Evolutionary conservation across 306 rosid genomes (phyloP), one percentile per base, ranked within the genome.

Genomic region (Pterocarpus santalinus): DNA sequence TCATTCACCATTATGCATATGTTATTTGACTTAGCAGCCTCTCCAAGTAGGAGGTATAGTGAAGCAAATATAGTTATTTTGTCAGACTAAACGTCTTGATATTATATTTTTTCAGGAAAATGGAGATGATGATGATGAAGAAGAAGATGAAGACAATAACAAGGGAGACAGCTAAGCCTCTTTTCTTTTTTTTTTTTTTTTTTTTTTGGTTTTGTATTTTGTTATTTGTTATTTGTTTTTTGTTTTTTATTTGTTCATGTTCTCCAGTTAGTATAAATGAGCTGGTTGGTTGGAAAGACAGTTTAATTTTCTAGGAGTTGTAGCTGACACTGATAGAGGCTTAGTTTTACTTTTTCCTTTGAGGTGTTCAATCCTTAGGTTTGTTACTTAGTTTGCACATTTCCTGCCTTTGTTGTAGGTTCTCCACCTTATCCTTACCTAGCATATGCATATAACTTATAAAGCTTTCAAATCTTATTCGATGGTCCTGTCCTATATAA

Each of bases 81-180:
- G 10, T 46, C 10, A 46, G 51, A 2, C 51, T 47, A 47, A 47
- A 8, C 15, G 8, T 47, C 53, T 12, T 47, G 13, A 47, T 47
- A 12, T 55, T n/a, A 16, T 53, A 14, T n/a, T 8, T 56, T 51
- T 33, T 47, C 86, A 87, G 90, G 90, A 84, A 71, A 86, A 80
- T 30, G 84, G 79, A n/a, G 87, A 86, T 4, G 84, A 82, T 5
- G 43, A 41, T 4, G 86, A 82, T 0, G 78, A 62, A 14, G 74
- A 73, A 0, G 90, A 73, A 15, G 75, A 69, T 0, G 90, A 77
- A 8, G 81, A 80, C 5, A 58, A 33, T 1, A 62, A 35, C 4
- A 43, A 76, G 66, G 80, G 57, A 55, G 81, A 73, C 13, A 73
- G 47, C 68, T 78, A 32, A 74, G 82, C 39, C 69, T 2, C 65